phyloP scores from a whole-genome alignment of 2,329 filamentous ascomycete species.

The Fusarium tuaranense region DNA sequence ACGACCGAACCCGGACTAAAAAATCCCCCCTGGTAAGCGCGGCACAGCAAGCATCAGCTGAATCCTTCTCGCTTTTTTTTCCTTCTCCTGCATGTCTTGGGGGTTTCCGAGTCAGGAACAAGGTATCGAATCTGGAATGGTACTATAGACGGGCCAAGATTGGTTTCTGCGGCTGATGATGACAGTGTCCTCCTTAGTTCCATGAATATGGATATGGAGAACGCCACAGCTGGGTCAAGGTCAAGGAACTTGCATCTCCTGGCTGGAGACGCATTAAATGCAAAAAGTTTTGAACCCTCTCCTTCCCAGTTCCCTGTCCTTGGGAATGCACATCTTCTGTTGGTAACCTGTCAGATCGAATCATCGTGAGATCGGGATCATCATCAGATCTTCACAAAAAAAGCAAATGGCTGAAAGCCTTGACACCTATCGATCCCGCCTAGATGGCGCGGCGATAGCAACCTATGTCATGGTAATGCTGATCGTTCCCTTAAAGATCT shows the following conservation, averaged over 20 bases:
- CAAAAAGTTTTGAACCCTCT: background rate
- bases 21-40: background rate
- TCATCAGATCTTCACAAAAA: background rate
- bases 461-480: constrained; percentile 2
- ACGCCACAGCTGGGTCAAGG: background rate
- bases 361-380: no score
- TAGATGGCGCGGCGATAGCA: background rate
- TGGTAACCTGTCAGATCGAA: background rate
- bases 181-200: background rate
- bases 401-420: background rate
- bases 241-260: background rate
- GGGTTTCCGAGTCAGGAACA: background rate
- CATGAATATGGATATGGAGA: background rate
- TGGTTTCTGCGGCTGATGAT: background rate
- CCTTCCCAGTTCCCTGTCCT: background rate
- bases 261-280: background rate
- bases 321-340: background rate
- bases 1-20: background rate
- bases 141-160: background rate
- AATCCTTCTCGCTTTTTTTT: background rate
- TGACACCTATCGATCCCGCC: background rate
- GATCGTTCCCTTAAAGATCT: constrained; percentile 5
- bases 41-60: background rate
- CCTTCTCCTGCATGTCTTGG: background rate
- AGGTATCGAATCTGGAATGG: background rate